These are phyloP conservation scores for Scenedesmus sp. DNA, from an alignment of 163 green algal species.

Conservation along the genomic window DNA sequence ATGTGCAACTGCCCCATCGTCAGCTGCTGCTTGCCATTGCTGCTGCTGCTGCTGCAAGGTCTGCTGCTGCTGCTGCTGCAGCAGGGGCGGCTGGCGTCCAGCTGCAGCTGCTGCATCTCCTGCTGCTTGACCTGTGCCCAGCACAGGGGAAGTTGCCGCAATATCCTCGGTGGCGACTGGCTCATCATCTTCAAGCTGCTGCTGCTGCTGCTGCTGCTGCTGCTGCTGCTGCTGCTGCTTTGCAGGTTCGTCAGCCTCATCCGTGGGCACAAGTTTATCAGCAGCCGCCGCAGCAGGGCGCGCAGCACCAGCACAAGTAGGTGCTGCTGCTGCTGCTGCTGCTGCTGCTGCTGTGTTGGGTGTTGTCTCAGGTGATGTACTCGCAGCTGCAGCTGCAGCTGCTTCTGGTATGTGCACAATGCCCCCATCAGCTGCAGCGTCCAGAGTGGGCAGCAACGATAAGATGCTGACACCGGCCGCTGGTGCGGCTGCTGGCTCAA, in stretches of 20 bases:
- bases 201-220: background rate
- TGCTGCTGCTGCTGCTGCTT: slow-evolving; percentile 7
- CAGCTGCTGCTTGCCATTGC: background rate
- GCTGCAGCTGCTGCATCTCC: slow-evolving; percentile 1
- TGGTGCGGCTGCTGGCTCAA: background rate
- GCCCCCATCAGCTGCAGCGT: background rate
- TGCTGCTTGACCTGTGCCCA: background rate
- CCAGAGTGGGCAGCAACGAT: background rate
- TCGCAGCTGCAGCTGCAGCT: background rate
- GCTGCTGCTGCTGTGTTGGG: background rate
- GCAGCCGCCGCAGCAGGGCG: background rate
- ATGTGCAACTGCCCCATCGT: background rate
- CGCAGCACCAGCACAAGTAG: background rate
- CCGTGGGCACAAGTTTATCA: background rate
- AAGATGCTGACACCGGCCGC: background rate
- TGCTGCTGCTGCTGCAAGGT: background rate
- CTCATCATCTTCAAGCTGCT: background rate
- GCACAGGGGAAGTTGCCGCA: background rate
- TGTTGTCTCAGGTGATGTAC: background rate
- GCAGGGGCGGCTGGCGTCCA: background rate
- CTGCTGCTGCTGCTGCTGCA: background rate
- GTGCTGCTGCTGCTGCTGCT: background rate
- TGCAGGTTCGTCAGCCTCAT: background rate
- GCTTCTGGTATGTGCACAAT: background rate
- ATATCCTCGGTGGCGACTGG: background rate